Percentiles rank a stretch among this genome's conserved stretches.
These are phyloP conservation scores for Leccinum olivaceopallidum DNA, from an alignment of 768 basidiomycete genomes.

Conservation along the genomic window DNA sequence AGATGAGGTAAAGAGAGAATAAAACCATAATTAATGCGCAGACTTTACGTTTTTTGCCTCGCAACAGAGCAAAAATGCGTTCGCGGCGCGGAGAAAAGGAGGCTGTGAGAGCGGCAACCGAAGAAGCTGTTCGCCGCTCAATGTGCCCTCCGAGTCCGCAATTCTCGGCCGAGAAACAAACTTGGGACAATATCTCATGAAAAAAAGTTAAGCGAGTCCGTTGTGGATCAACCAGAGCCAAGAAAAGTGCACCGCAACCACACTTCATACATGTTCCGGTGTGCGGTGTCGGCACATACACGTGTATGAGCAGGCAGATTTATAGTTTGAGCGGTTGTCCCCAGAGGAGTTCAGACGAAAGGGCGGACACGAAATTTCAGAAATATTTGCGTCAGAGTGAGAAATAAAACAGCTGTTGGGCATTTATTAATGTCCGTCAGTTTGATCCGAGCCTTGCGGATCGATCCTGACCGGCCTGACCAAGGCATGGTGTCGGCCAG, in stretches of 20 bases:
- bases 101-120: constrained; percentile 18
- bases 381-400: background rate
- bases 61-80: constrained; percentile 17
- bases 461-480: background rate
- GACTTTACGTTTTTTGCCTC: constrained; percentile 28
- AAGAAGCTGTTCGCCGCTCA: constrained; percentile 24
- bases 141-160: constrained; percentile 16
- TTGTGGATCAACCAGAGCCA: background rate
- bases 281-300: background rate
- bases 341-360: background rate
- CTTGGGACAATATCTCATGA: background rate
- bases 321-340: background rate
- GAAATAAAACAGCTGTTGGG: background rate
- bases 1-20: constrained; percentile 17
- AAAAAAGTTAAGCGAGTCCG: background rate
- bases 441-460: constrained; percentile 8
- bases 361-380: background rate
- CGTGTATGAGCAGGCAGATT: background rate
- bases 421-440: background rate
- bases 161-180: constrained; percentile 23
- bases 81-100: constrained; percentile 20
- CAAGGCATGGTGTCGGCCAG: background rate
- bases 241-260: background rate
- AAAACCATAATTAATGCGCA: constrained; percentile 10
- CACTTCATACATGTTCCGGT: background rate